Evolutionary conservation across 331 rosid genomes (phyloP).

Genomic region (Erythrophleum ivorense): DNA sequence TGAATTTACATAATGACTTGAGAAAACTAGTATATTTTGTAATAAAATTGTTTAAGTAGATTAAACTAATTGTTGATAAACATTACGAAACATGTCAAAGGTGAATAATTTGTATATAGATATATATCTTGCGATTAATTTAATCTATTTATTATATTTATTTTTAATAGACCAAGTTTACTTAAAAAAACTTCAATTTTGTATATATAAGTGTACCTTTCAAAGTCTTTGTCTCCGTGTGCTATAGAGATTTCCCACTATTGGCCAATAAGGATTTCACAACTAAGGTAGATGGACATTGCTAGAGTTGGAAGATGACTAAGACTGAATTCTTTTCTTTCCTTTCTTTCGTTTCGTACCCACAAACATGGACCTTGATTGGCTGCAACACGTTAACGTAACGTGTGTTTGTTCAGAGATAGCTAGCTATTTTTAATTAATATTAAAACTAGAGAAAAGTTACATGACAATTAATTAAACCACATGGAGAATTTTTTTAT

Average conservation of each 20-base stretch:
- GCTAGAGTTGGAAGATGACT: conserved; percentile 35
- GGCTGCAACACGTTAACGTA: conserved; percentile 19
- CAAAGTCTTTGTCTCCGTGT: neutral
- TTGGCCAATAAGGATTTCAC: conserved; percentile 18
- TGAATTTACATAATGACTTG: too few species aligned
- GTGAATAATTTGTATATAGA: too few species aligned
- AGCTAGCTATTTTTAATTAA: neutral
- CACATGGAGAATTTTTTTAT: neutral
- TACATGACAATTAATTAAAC: neutral
- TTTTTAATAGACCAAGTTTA: neutral
- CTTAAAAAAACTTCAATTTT: neutral
- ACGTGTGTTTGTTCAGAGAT: conserved; percentile 1
- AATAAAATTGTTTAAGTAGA: too few species aligned
- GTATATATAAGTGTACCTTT: neutral
- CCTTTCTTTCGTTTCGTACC: neutral
- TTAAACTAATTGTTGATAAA: too few species aligned
- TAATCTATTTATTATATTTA: neutral
- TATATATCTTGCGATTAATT: neutral
- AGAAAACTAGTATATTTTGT: too few species aligned
- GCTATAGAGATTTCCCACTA: conserved; percentile 13
- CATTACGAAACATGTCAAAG: too few species aligned
- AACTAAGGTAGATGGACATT: neutral
- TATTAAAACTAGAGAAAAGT: neutral
- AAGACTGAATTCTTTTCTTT: conserved; percentile 7
- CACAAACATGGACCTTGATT: conserved; percentile 23